Evolutionary conservation across 805 yeast species (phyloP).

Genomic region (Ogataea saltuana): DNA sequence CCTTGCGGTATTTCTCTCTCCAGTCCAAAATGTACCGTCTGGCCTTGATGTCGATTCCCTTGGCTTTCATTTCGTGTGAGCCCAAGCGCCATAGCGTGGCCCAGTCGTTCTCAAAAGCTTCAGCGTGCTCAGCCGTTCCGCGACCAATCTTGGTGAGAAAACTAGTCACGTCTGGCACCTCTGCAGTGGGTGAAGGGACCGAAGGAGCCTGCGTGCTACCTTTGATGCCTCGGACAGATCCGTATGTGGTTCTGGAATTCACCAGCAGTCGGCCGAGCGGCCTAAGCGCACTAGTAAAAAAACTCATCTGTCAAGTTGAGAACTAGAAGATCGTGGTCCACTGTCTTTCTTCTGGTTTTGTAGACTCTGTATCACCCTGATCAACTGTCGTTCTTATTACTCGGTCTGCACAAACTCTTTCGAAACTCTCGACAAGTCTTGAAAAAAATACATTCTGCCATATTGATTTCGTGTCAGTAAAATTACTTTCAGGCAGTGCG

Average conservation of each 20-base stretch:
- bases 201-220: not conserved
- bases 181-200: conserved; percentile 51
- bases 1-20: conserved; percentile 64
- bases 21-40: conserved; percentile 76
- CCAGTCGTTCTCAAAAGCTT: conserved; percentile 69
- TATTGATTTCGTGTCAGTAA: too few species aligned
- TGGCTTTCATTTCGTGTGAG: conserved; percentile 60
- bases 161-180: conserved; percentile 67
- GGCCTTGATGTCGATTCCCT: conserved; percentile 72
- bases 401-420: too few species aligned
- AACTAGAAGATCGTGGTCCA: too few species aligned
- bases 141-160: conserved; percentile 83
- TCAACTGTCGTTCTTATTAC: too few species aligned
- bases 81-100: conserved; percentile 59
- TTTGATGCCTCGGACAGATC: not conserved
- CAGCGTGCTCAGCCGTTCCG: conserved; percentile 63
- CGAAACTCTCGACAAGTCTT: too few species aligned
- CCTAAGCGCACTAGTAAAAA: not conserved
- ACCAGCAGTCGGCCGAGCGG: not conserved
- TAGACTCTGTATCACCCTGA: too few species aligned
- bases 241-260: not conserved
- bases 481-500: too few species aligned
- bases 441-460: too few species aligned
- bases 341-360: too few species aligned
- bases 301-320: too few species aligned